Evolutionary conservation across 805 yeast species (phyloP).

Genomic region (Debaryomyces maramus): DNA sequence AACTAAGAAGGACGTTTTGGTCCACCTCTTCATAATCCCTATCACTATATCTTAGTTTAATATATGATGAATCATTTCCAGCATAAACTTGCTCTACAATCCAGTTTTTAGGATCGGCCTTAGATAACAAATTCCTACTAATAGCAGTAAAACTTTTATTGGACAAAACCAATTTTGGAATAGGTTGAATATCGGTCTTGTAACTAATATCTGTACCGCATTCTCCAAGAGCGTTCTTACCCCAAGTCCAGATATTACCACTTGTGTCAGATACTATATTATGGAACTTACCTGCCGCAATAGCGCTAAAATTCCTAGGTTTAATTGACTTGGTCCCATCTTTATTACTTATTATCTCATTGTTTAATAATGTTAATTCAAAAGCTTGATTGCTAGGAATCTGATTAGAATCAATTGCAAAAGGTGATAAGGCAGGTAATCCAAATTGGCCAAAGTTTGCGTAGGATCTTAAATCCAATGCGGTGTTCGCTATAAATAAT

Average conservation of each 20-base stretch:
- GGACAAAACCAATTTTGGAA: constrained; percentile 53
- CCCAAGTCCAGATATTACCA: constrained; percentile 85
- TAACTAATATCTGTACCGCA: constrained; percentile 68
- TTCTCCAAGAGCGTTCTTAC: constrained; percentile 83
- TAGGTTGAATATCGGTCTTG: constrained; percentile 65
- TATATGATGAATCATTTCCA: constrained; percentile 56
- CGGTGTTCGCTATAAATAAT: constrained; percentile 65
- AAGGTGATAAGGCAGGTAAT: constrained; percentile 68
- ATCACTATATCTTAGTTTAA: constrained; percentile 25
- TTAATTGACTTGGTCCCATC: constrained; percentile 21
- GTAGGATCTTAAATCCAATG: constrained; percentile 27
- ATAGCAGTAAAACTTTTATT: constrained; percentile 13
- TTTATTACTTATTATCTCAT: constrained; percentile 29
- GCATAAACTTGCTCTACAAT: constrained; percentile 60
- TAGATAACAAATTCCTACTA: constrained; percentile 32
- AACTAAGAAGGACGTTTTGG: constrained; percentile 46
- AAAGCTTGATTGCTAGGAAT: constrained; percentile 28
- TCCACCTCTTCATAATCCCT: constrained; percentile 15
- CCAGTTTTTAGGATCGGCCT: constrained; percentile 36
- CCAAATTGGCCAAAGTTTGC: constrained; percentile 79
- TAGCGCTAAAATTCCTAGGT: constrained; percentile 50
- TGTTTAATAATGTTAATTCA: constrained; percentile 60
- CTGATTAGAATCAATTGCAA: constrained; percentile 34
- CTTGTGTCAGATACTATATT: constrained; percentile 64
- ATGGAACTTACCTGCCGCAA: constrained; percentile 76